phyloP scores from a whole-genome alignment of 1,284 basidiomycete genomes.

The Cutaneotrichosporon sp. region DNA sequence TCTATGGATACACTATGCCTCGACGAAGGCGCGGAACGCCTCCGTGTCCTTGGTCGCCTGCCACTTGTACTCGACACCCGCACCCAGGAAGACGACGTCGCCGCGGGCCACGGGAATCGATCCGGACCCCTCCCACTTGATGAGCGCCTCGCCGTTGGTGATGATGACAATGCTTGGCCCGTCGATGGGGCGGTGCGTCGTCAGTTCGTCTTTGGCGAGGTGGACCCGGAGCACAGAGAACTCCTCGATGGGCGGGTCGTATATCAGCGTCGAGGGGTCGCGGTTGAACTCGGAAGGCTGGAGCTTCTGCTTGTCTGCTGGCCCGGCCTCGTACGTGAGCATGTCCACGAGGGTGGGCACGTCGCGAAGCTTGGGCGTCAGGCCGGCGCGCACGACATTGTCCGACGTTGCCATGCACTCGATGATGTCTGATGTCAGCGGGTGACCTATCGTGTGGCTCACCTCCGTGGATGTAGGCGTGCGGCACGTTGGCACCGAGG shows the following conservation, averaged over 20 bases:
- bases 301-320: constrained; percentile 70
- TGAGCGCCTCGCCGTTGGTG: constrained; percentile 66
- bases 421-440: constrained; percentile 71
- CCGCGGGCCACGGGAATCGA: constrained; percentile 64
- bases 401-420: constrained; percentile 99
- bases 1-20: constrained; percentile 34
- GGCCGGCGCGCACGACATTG: constrained; percentile 97
- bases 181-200: constrained; percentile 62
- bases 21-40: constrained; percentile 77
- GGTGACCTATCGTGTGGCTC: constrained; percentile 34
- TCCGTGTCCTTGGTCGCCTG: constrained; percentile 56
- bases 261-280: constrained; percentile 58
- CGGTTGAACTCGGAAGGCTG: constrained; percentile 60
- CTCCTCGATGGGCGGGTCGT: constrained; percentile 92
- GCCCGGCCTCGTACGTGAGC: constrained; percentile 79
- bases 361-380: constrained; percentile 95
- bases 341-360: constrained; percentile 84
- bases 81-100: constrained; percentile 80
- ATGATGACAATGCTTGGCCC: constrained; percentile 86
- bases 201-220: constrained; percentile 55
- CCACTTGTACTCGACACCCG: constrained; percentile 63
- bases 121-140: constrained; percentile 35
- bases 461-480: constrained; percentile 94
- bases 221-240: constrained; percentile 78
- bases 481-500: constrained; percentile 92